Base-by-base conservation (phyloP, 305 asterid genomes). In the Solanum hybrid region DNA sequence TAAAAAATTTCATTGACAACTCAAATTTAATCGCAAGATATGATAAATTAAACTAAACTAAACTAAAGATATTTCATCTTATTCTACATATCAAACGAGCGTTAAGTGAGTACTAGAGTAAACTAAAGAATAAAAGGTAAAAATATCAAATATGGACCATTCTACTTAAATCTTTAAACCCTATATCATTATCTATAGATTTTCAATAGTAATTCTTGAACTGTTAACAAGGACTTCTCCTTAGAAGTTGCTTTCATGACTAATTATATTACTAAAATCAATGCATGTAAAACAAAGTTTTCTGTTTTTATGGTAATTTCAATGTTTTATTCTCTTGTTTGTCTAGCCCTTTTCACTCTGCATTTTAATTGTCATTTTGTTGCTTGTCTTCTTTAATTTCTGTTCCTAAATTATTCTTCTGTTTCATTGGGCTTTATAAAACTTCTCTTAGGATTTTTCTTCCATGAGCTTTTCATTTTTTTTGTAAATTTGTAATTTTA, bases 311-410 rank as follows among this genome's bases (percentile, higher is more conserved):
- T 88, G 92, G 61, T 88, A 34, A 64, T 86, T 77, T 71, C 86
- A 85, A 86, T 81, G 87, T 89, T 89, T 86, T 88, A 75, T 69
- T 85, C 90, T 84, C 87, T 82, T 39, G 29, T 51, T 77, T 78
- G 74, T 33, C 83, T 86, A 51, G 69, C 67, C 69, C 61, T 78
- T 89, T 85, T 86, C 91, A 14, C 20, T 64, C 71, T 78, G 86
- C 89, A 33, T 31, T 90, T 90, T 90, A 42, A 61, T 89, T 73
- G 69, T 88, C 91, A 88, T 78, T 42, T 90, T 89, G 67, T 85
- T 14, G 74, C 80, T 88, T 28, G 86, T 39, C 91, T 51, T 51
- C 85, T 88, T 88, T 84, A 46, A 73, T 79, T 31, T 78, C 88
- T 89, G 80, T 74, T 29, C 80, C 80, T 89, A 80, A 71, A 79